Percentiles rank a stretch among this genome's conserved stretches.
Conservation (phyloP, 1,284 basidiomycete genomes). For the Peniophora sp. region DNA sequence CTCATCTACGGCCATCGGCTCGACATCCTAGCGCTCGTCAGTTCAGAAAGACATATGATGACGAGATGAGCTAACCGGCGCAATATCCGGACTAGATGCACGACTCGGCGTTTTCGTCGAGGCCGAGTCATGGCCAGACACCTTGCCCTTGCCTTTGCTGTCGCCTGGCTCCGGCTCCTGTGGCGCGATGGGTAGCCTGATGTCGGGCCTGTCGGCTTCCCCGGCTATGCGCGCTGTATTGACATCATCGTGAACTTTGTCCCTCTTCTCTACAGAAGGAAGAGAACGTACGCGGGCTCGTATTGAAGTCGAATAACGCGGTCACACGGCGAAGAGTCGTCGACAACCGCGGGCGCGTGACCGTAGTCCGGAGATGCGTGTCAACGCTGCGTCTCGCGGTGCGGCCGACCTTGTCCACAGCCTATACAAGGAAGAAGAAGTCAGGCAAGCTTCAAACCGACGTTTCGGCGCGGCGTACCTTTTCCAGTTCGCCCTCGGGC, state of each 20-base stretch:
- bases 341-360: constrained; percentile 57
- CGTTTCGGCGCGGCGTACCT: constrained; percentile 30
- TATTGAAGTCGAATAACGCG: constrained; percentile 55
- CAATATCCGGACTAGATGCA: no score
- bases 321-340: constrained; percentile 61
- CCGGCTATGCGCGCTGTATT: constrained; percentile 20
- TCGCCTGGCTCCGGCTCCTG: constrained; percentile 7
- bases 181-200: constrained; percentile 13
- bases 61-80: no score
- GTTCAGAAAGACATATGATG: no score
- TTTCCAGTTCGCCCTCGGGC: constrained; percentile 52
- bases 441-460: no score
- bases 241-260: neutral
- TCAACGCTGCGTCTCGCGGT: constrained; percentile 59
- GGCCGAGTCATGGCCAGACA: neutral
- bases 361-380: constrained; percentile 60
- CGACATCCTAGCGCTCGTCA: no score
- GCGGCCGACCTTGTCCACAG: constrained; percentile 59
- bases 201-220: constrained; percentile 15
- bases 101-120: no score
- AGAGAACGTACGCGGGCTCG: constrained; percentile 51
- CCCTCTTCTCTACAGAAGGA: neutral
- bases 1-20: no score
- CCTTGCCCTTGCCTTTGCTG: constrained; percentile 4
- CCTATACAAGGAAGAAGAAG: constrained; percentile 26